Evolutionary conservation across 108 stramenopile genomes (phyloP).

Genomic region (Aureococcus anophagefferens): DNA sequence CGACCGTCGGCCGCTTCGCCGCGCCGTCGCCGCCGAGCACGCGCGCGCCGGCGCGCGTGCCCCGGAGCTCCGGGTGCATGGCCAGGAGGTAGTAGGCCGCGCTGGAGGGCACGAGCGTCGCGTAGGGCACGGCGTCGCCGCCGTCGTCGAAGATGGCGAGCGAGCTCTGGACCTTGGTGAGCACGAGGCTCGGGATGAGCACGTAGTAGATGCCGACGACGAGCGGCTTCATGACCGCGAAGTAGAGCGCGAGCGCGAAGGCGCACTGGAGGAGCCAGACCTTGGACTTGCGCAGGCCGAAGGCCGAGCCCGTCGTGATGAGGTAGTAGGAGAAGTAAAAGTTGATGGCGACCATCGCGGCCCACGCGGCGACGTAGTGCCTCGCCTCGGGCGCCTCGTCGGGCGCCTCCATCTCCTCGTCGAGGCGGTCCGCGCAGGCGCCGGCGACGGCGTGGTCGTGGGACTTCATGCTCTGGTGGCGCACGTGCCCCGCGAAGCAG

Average conservation of each 20-base stretch:
- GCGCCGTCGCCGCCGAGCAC: no score
- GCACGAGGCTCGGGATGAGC: background rate
- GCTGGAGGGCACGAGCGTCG: no score
- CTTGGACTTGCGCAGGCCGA: background rate
- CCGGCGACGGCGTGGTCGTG: no score
- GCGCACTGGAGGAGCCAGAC: background rate
- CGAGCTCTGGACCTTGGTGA: no score
- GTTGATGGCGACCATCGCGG: background rate
- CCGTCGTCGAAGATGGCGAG: no score
- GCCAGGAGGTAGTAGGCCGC: no score
- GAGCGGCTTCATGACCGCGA: background rate
- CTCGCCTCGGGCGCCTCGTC: background rate
- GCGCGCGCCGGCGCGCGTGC: no score
- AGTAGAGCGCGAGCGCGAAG: background rate
- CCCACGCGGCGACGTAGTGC: background rate
- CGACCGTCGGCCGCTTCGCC: no score
- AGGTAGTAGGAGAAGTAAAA: background rate
- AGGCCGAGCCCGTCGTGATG: background rate
- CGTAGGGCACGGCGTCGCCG: no score
- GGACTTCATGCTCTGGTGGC: no score
- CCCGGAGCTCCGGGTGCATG: no score
- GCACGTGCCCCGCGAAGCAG: no score
- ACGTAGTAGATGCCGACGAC: background rate
- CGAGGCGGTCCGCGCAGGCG: background rate
- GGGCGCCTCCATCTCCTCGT: background rate